Evolutionary conservation across 2,329 filamentous ascomycete species (phyloP), one percentile per base, ranked within the genome.

Genomic region (Pseudofabraea citricarpa): DNA sequence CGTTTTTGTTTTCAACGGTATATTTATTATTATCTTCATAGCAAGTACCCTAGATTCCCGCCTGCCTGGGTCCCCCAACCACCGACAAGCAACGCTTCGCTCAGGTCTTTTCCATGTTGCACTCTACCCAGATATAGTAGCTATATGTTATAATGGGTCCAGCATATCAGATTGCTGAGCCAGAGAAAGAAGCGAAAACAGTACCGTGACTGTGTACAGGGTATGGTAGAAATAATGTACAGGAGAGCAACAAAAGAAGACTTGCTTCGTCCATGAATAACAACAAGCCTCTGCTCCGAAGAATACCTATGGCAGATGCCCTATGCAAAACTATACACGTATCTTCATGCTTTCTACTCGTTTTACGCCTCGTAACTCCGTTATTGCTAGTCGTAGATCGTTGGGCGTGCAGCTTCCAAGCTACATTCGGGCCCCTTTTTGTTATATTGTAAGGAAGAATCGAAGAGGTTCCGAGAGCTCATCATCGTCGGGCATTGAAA

Each of bases 351-450:
- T 47, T 36, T 29, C 16, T 46, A 36, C 45, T 31, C 27, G 27
- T 31, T n/a, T n/a, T 48, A 37, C 49, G 53, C 52, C 40, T 52
- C 55, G 40, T 42, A 52, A 56, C 48, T 22, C 45, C 42, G 29
- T 56, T 44, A 43, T 50, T 48, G 45, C 54, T 46, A 41, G 49
- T 59, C 55, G 45, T 58, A 46, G 50, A 55, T 56, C 49, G 46
- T 57, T 35, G 50, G 45, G 49, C 36, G 35, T 35, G 41, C 37
- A 12, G 43, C 37, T 45, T 47, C 52, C 43, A 46, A 43, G 18
- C 33, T 19, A 13, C 21, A 13, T 12, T 37, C 19, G 35, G 6
- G 18, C 35, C 35, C 35, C 13, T 22, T 36, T n/a, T 20, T 37
- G 19, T 20, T 48, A 41, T 53, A 36, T 52, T 43, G 36, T 41